These are phyloP conservation scores for Nannochloropsis gaditana DNA, from an alignment of 108 stramenopile genomes.

Conservation along the genomic window DNA sequence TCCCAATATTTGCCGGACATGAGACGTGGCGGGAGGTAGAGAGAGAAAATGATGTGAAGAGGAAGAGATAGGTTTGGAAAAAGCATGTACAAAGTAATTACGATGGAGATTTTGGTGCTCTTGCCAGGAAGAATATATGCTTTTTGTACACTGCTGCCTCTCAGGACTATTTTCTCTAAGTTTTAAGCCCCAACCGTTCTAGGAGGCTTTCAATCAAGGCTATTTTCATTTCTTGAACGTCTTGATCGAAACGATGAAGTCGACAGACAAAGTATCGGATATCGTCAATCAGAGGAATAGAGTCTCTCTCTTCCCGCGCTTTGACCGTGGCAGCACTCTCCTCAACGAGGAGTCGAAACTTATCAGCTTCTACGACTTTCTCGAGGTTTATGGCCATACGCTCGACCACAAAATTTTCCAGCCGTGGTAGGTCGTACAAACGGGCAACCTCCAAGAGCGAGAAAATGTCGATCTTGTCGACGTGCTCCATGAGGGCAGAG, in stretches of 20 bases:
- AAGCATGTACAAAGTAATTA: background rate
- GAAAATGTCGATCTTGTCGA: background rate
- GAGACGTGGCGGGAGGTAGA: background rate
- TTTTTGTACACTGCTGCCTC: background rate
- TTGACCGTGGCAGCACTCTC: slow-evolving; percentile 1
- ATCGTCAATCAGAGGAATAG: background rate
- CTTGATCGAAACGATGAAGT: background rate
- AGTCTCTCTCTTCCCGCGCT: background rate
- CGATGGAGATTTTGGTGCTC: background rate
- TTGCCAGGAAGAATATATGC: background rate
- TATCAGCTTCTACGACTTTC: background rate
- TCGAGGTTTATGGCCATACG: background rate
- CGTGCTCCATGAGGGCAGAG: background rate
- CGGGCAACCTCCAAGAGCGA: background rate
- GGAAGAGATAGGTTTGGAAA: background rate
- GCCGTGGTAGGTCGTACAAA: slow-evolving; percentile 6
- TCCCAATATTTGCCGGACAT: background rate
- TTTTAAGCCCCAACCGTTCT: background rate
- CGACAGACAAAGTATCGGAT: background rate
- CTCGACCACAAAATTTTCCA: background rate
- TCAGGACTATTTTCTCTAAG: background rate
- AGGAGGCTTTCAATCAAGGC: background rate
- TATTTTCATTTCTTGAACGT: background rate
- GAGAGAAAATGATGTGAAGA: background rate
- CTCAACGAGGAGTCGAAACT: background rate